Evolutionary conservation across 2,329 filamentous ascomycete species (phyloP), one percentile per base, ranked within the genome.

Genomic region (Pseudogymnoascus sp.): DNA sequence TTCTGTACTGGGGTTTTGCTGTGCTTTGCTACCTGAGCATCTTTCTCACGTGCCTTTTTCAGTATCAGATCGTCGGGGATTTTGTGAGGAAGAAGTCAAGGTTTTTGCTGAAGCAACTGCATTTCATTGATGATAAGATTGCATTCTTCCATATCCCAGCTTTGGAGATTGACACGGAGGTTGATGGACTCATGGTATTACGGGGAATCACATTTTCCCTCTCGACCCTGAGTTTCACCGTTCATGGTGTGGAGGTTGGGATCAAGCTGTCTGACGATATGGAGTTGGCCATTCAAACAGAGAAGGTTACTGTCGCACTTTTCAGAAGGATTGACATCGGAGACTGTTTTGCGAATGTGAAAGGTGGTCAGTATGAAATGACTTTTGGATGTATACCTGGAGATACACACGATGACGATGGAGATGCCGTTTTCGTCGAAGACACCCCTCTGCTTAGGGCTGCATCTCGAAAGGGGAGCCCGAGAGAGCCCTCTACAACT

Each of bases 331-430:
- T 83, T 35, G 75, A 79, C n/a, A 75, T 83, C 35, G 77, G 78
- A 4, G 79, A 83, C 65, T 79, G 82, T 10, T 83, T 78, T 68
- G 79, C 76, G n/a, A 82, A 82, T 68, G 69, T 82, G 59, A 83
- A 83, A 68, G 80, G 80, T 21, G 79, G 78, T n/a, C 72, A 79
- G 65, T 73, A 69, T 64, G 80, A 82, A 69, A 81, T 82, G 75
- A 80, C 76, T 0, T 81, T 82, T 67, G 77, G 74, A 6, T 70
- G 72, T 3, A 63, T 78, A 16, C 72, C 72, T 21, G 74, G 70
- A 62, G 73, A 71, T 44, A 71, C 70, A 2, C 69, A 72, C 42
- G 74, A 78, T 65, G 70, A 70, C 13, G 71, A 76, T 40, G 76
- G 72, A n/a, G 74, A 77, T 66, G 71, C 69, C 61, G 67, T 80